Conservation (phyloP, 2,329 filamentous ascomycete species). For the Zasmidium cellare region DNA sequence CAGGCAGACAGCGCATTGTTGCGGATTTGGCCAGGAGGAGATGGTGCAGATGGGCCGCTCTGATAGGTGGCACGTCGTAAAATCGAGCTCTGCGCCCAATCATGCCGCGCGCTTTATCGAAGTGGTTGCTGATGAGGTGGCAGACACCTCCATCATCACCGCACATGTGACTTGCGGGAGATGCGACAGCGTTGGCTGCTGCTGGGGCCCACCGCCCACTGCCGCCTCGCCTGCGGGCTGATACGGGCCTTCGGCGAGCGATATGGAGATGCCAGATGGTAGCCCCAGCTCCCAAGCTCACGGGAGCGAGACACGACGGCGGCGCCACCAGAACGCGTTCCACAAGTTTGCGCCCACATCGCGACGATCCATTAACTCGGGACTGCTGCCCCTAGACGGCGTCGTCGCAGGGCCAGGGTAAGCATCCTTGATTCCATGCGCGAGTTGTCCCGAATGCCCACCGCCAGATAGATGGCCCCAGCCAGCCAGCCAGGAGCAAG, state of each 20-base stretch:
- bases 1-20: background rate
- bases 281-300: background rate
- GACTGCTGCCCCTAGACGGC: background rate
- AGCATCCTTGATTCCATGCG: background rate
- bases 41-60: background rate
- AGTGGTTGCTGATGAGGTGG: too few species aligned
- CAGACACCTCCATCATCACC: background rate
- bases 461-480: background rate
- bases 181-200: background rate
- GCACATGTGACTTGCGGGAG: background rate
- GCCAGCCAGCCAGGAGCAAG: background rate
- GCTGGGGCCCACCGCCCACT: background rate
- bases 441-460: background rate
- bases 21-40: background rate
- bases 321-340: background rate
- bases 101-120: too few species aligned
- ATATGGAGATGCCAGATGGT: background rate
- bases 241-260: background rate
- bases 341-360: background rate
- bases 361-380: background rate
- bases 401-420: background rate
- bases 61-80: background rate
- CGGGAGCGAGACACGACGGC: conserved; percentile 1
- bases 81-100: too few species aligned
- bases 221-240: background rate